Evolutionary conservation across 164 flowering plant species (phyloP), one percentile per base, ranked within the genome.

Genomic region (Aristolochia contorta): DNA sequence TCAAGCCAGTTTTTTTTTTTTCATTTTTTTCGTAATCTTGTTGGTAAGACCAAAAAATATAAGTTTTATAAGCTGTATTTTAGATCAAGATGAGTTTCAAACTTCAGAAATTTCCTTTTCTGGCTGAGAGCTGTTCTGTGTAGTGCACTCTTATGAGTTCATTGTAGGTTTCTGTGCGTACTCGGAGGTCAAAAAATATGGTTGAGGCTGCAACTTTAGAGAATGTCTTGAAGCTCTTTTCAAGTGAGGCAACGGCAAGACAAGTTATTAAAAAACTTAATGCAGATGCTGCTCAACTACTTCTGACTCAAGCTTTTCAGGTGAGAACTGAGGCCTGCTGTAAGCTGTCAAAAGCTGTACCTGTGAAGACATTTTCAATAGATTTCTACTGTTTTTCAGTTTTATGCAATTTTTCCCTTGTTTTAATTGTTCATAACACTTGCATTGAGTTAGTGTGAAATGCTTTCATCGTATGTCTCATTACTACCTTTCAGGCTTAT

Each of bases 301-400:
- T 91, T 43, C 51, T 89, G 22, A 86, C 87, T 51, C 89, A 87
- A 77, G 91, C 82, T 65, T 85, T 91, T 76, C 84, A 84, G 89
- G 96, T 91, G 67, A 74, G 59, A 58, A 47, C 18, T 65, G 59
- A 30, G 33, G 60, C 57, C 52, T 25, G 48, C 12, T 48, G 0
- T 60, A 37, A 37, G 9, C 10, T 37, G 10, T 37, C 3, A 10
- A 37, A 37, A 37, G 7, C 43, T 37, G 1, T 37, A 37, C 0
- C 7, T 37, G 9, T 37, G 43, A 37, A 37, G 43, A 37, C 9
- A 10, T 37, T 37, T 37, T 37, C 43, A 37, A 1, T 8, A 37
- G 43, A 37, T 37, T 37, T 37, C 12, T 6, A 0, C 5, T 37
- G 12, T 37, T 27, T 27, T 27, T 4, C 43, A 37, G 12, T 37